Percentiles rank a stretch among this genome's conserved stretches.
phyloP scores from a whole-genome alignment of 164 flowering plant species.

The Annona squamosa region DNA sequence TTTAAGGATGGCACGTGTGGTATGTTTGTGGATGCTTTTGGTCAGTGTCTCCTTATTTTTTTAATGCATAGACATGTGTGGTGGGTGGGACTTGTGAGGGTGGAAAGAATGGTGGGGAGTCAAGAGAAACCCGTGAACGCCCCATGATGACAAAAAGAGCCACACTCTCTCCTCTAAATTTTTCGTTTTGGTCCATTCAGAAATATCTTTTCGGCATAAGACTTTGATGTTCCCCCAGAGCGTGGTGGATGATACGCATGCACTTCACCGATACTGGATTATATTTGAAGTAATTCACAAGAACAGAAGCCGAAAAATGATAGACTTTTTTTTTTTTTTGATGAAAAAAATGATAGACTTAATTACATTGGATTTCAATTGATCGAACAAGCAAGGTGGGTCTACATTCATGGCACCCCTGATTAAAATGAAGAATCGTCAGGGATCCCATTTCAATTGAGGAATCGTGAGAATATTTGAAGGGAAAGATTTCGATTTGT shows the following conservation, averaged over 20 bases:
- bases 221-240: background rate
- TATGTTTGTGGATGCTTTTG: background rate
- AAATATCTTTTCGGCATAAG: background rate
- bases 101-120: slow-evolving; percentile 9
- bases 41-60: background rate
- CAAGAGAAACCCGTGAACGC: slow-evolving; percentile 49
- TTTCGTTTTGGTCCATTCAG: background rate
- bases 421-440: no score
- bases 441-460: no score
- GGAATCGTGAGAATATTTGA: no score
- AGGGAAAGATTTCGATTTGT: no score
- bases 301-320: no score
- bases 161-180: slow-evolving; percentile 2
- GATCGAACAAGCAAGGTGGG: no score
- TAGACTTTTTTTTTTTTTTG: no score
- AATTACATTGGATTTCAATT: no score
- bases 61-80: background rate
- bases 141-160: slow-evolving; percentile 13
- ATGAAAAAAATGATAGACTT: no score
- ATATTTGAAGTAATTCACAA: no score
- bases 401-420: no score
- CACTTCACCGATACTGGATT: background rate
- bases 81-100: background rate
- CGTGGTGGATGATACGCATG: background rate
- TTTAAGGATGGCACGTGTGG: background rate